A percentile compares a stretch with the other conserved stretches of the same genome.
These are phyloP conservation scores for Penicillium sp. DNA, from an alignment of 2,329 filamentous ascomycete genomes.

Conservation along the genomic window DNA sequence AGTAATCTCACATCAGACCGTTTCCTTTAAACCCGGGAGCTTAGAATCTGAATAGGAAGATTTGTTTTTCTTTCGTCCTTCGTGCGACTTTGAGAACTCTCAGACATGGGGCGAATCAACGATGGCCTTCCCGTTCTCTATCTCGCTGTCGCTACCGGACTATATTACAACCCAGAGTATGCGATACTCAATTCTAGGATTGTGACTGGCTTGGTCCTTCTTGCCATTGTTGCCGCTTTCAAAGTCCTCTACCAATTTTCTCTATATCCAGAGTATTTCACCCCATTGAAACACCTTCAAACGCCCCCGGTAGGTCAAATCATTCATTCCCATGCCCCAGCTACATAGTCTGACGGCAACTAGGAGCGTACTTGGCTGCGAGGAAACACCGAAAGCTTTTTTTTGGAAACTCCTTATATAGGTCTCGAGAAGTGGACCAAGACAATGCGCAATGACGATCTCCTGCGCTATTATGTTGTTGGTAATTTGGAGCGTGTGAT, in stretches of 20 bases:
- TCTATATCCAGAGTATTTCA: conserved; percentile 61
- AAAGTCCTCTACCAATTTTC: conserved; percentile 42
- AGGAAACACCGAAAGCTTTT: conserved; percentile 45
- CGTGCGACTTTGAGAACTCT: too few relatives aligned
- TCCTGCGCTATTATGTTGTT: conserved; percentile 66
- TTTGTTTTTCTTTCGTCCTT: too few relatives aligned
- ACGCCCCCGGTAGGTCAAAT: conserved; percentile 48
- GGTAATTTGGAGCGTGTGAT: conserved; percentile 66
- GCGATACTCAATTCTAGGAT: conserved; percentile 30
- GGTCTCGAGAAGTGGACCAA: conserved; percentile 54
- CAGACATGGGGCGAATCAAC: conserved; percentile 13
- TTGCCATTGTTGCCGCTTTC: conserved; percentile 22
- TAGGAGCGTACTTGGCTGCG: conserved; percentile 46
- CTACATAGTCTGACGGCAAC: conserved; percentile 1
- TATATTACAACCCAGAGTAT: conserved; percentile 30
- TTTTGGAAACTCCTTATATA: conserved; percentile 42
- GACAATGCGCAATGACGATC: conserved; percentile 64
- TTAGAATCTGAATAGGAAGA: not conserved
- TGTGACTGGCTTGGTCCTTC: conserved; percentile 24
- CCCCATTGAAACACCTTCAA: conserved; percentile 60
- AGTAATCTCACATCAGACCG: too few relatives aligned
- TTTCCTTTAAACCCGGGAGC: too few relatives aligned
- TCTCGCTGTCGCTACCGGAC: conserved; percentile 15
- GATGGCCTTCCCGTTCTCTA: conserved; percentile 18
- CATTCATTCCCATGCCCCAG: not conserved